phyloP scores from a whole-genome alignment of 768 basidiomycete genomes.

The Termitomyces sp. region DNA sequence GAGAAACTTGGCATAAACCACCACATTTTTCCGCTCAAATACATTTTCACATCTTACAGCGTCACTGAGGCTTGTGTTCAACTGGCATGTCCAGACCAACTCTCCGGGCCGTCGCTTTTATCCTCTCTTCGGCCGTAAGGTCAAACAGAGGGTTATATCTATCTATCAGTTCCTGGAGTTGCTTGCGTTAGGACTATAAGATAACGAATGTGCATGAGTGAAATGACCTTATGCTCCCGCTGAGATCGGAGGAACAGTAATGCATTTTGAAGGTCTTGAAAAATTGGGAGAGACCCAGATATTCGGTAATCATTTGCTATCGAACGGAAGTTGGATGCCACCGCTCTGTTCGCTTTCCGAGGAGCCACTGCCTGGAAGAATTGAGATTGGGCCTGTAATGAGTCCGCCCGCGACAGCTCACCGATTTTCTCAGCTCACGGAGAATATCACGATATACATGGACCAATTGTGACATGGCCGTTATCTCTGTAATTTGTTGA shows the following conservation, averaged over 20 bases:
- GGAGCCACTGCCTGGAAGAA: conserved; percentile 23
- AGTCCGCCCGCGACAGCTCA: conserved; percentile 20
- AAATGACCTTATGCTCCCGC: conserved; percentile 67
- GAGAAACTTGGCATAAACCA: too few relatives aligned
- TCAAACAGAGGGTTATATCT: conserved; percentile 86
- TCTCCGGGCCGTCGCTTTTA: conserved; percentile 79
- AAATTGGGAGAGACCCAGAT: conserved; percentile 22
- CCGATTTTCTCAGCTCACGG: conserved; percentile 50
- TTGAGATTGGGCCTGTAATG: background rate
- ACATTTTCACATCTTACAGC: background rate
- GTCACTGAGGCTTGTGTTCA: conserved; percentile 24
- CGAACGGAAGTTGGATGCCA: conserved; percentile 48
- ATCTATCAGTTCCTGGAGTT: conserved; percentile 63
- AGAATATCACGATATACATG: conserved; percentile 46
- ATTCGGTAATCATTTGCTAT: conserved; percentile 41
- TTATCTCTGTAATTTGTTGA: background rate
- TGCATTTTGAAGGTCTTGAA: conserved; percentile 52
- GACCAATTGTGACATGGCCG: conserved; percentile 17
- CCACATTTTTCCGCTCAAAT: background rate
- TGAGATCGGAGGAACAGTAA: conserved; percentile 69
- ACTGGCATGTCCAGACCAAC: conserved; percentile 86
- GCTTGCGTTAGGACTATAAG: background rate
- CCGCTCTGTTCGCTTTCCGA: conserved; percentile 33
- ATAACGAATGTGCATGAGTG: background rate
- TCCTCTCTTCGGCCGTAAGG: conserved; percentile 72